Evolutionary conservation across 129 eudicot species (phyloP).

Genomic region (Chrysanthemum lavandulifolium): DNA sequence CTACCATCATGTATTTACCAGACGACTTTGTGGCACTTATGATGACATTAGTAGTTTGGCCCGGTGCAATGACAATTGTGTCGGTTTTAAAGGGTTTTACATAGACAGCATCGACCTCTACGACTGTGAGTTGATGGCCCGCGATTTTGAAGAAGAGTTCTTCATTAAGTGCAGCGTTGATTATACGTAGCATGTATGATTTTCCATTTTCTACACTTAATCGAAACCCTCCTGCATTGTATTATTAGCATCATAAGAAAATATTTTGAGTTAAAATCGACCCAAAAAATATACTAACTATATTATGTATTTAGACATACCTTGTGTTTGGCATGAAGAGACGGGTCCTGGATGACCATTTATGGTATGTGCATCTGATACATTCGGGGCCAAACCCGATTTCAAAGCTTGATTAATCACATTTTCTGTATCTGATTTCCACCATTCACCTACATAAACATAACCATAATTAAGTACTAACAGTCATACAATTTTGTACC

Average conservation of each 20-base stretch:
- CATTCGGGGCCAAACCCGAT: constrained; percentile 81
- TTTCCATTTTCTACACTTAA: constrained; percentile 62
- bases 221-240: constrained; percentile 49
- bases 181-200: constrained; percentile 69
- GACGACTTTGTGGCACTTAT: constrained; percentile 44
- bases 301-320: constrained; percentile 9
- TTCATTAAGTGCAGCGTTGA: constrained; percentile 91
- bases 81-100: constrained; percentile 74
- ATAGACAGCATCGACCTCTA: constrained; percentile 82
- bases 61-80: constrained; percentile 70
- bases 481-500: background rate
- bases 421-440: constrained; percentile 80
- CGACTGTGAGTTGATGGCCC: constrained; percentile 75
- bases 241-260: background rate
- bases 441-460: constrained; percentile 68
- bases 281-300: background rate
- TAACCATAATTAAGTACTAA: background rate
- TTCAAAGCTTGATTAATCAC: constrained; percentile 72
- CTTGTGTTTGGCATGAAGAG: constrained; percentile 48
- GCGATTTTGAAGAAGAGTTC: constrained; percentile 92
- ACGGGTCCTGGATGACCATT: constrained; percentile 76
- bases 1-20: constrained; percentile 63
- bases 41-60: constrained; percentile 78
- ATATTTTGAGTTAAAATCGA: background rate
- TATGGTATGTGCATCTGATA: constrained; percentile 86